Evolutionary conservation across 345 rosid species (phyloP).

Genomic region (Microcos paniculata): DNA sequence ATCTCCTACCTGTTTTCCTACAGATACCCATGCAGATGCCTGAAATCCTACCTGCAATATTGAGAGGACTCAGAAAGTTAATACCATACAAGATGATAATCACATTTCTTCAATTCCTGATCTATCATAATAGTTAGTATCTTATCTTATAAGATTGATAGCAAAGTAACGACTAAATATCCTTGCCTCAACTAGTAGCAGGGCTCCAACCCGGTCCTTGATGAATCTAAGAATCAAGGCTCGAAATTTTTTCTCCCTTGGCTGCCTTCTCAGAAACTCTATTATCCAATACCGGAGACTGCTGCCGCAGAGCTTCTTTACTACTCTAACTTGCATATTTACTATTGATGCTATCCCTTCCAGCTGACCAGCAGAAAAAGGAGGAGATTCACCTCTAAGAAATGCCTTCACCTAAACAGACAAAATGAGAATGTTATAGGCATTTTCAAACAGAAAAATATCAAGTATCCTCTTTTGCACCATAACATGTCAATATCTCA

Average conservation of each 20-base stretch:
- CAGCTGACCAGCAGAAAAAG: slow-evolving; percentile 82
- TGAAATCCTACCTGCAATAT: slow-evolving; percentile 76
- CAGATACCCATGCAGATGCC: slow-evolving; percentile 75
- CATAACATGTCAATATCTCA: not conserved
- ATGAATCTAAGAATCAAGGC: slow-evolving; percentile 81
- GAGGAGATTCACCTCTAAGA: slow-evolving; percentile 78
- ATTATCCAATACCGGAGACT: slow-evolving; percentile 90
- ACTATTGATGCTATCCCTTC: slow-evolving; percentile 79
- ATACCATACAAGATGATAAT: not conserved
- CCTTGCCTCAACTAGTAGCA: slow-evolving; percentile 75
- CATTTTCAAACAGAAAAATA: not conserved
- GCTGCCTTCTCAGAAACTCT: slow-evolving; percentile 77
- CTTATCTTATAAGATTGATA: not conserved
- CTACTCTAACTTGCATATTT: slow-evolving; percentile 58
- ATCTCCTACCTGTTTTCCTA: slow-evolving; percentile 76
- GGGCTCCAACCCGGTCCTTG: slow-evolving; percentile 77
- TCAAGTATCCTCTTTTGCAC: not conserved
- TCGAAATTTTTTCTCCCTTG: slow-evolving; percentile 60
- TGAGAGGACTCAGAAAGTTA: slow-evolving; percentile 6
- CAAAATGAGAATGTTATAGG: slow-evolving; percentile 9
- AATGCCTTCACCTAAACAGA: slow-evolving; percentile 70
- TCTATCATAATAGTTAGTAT: not conserved
- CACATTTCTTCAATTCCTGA: not conserved
- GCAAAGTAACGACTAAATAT: not conserved
- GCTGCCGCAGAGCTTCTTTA: slow-evolving; percentile 56